Evolutionary conservation across 2,329 filamentous ascomycete species (phyloP).

Genomic region (Metarhizium humberi): DNA sequence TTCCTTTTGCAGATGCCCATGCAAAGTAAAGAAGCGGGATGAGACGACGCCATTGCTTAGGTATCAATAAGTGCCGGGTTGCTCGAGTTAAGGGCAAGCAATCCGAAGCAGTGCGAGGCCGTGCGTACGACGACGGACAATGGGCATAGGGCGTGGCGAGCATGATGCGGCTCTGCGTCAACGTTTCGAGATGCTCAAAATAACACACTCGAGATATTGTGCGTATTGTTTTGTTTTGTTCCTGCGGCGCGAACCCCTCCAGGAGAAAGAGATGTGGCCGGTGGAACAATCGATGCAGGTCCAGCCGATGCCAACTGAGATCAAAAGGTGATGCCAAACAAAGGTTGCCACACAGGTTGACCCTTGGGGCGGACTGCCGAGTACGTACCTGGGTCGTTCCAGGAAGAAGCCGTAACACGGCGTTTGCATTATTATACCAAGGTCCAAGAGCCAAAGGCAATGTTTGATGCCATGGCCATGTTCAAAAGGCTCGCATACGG

Average conservation of each 20-base stretch:
- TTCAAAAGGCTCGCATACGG: neutral
- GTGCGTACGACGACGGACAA: too few relatives aligned
- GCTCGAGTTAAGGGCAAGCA: too few relatives aligned
- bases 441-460: too few relatives aligned
- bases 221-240: neutral
- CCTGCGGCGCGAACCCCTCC: neutral
- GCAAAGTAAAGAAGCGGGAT: neutral
- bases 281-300: neutral
- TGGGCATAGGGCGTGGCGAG: too few relatives aligned
- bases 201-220: neutral
- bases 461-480: neutral
- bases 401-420: too few relatives aligned
- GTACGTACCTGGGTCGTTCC: too few relatives aligned
- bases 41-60: neutral
- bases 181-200: neutral
- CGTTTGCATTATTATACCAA: neutral
- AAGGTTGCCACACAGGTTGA: neutral
- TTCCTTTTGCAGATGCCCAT: neutral
- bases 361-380: too few relatives aligned
- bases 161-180: neutral
- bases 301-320: neutral
- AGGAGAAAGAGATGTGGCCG: neutral
- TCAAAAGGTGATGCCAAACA: neutral
- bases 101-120: too few relatives aligned
- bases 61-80: neutral